Base-by-base conservation (phyloP, 805 yeast species). In the Metschnikowia kunwiensis region DNA sequence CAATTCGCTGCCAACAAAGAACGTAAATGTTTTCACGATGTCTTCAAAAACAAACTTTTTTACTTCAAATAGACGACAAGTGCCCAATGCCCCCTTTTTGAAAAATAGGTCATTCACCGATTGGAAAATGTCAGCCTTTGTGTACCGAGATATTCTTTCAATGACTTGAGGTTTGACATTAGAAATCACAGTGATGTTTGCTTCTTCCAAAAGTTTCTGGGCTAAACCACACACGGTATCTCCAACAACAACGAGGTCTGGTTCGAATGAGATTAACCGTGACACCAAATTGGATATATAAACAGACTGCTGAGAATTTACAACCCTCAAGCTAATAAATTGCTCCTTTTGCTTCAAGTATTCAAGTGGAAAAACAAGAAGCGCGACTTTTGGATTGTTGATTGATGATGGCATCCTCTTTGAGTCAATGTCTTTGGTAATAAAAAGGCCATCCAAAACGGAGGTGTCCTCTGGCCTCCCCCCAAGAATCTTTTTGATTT, bases 291-390 rank as follows among this genome's bases (percentile, higher is more conserved):
- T 89, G 36, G 80, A 75, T 30, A 93, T 70, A 52, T 82, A 91
- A 48, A 91, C 96, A 31, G 75, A 68, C 53, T 91, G 97, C 54
- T 93, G 97, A 0, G 91, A 84, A 32, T 86, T 68, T 1, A 91
- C 81, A 1, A 94, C 84, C 40, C 86, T 84, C 38, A 89, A 65
- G 53, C 95, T 84, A 58, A 87, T 78, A 40, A 87, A 82, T 43
- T 80, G 86, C 46, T 83, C 87, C 36, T 82, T 86, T 26, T 77
- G 79, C 42, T 82, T 78, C 40, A 80, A 68, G 48, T 87, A 93
- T 53, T 89, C 97, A 17, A 93, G 63, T 0, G 97, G 96, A 51
- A 93, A 93, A 70, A 88, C 81, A 5, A 93, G 71, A 12, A 94
- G 67, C 40, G 91, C 78, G 25, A 93, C 83, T 36, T 80, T 74